These are phyloP conservation scores for Colletotrichum noveboracense DNA, from an alignment of 2,329 filamentous ascomycete genomes.

Conservation along the genomic window DNA sequence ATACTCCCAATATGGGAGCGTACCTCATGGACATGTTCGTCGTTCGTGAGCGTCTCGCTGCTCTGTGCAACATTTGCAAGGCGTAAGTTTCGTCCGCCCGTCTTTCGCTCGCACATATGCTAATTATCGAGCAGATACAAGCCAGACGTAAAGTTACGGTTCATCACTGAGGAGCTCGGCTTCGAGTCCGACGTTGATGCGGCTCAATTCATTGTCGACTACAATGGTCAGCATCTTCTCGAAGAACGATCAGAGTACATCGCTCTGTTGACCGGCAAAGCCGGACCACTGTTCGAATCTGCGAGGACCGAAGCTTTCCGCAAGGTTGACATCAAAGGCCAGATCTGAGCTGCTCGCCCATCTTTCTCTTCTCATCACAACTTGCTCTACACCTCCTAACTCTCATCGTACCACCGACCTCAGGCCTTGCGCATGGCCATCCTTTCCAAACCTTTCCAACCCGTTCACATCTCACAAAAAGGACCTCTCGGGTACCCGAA, in stretches of 20 bases:
- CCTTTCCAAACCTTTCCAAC: background rate
- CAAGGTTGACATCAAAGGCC: conserved; percentile 95
- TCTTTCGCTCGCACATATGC: conserved; percentile 27
- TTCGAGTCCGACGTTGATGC: conserved; percentile 94
- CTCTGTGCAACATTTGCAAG: conserved; percentile 91
- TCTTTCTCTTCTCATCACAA: conserved; percentile 7
- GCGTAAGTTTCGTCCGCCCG: conserved; percentile 69
- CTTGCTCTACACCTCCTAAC: conserved; percentile 8
- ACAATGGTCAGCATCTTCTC: conserved; percentile 77
- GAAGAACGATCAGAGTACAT: conserved; percentile 78
- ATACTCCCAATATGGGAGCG: conserved; percentile 94
- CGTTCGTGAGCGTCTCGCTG: conserved; percentile 87
- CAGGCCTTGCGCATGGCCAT: background rate
- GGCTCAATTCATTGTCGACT: conserved; percentile 85
- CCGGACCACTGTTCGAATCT: conserved; percentile 73
- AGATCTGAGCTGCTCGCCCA: conserved; percentile 67
- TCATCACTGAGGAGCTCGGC: conserved; percentile 93
- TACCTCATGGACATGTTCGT: conserved; percentile 99
- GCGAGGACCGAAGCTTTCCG: conserved; percentile 78
- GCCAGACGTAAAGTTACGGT: conserved; percentile 85
- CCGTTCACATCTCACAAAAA: background rate
- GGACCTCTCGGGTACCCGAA: background rate
- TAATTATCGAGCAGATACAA: conserved; percentile 78
- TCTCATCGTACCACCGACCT: background rate
- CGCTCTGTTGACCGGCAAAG: conserved; percentile 76